Percentiles rank a stretch among this genome's conserved stretches.
These are phyloP conservation scores for Paraconiothyrium sp. DNA, from an alignment of 2,329 filamentous ascomycete species.

Conservation along the genomic window DNA sequence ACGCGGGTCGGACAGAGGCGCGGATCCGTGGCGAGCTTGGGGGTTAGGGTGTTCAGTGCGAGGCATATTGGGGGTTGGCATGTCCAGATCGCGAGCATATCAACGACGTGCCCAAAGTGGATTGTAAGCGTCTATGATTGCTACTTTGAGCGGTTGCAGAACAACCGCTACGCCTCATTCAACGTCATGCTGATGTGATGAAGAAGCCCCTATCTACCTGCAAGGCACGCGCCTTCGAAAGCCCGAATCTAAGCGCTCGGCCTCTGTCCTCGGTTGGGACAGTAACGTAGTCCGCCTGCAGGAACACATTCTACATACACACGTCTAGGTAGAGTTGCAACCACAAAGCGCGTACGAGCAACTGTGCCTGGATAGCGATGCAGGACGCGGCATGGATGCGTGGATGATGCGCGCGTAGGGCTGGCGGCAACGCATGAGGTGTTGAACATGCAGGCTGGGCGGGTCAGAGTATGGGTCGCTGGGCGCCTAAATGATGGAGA, in stretches of 20 bases:
- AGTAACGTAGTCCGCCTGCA: conserved; percentile 19
- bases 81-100: not conserved
- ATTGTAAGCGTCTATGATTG: conserved; percentile 7
- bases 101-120: not conserved
- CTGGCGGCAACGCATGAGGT: conserved; percentile 19
- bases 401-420: conserved; percentile 19
- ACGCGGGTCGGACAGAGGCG: not conserved
- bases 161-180: not conserved
- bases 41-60: not conserved
- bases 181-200: not conserved
- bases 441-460: conserved; percentile 11
- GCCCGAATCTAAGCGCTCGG: conserved; percentile 20
- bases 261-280: conserved; percentile 12
- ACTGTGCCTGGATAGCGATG: conserved; percentile 15
- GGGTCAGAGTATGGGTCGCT: conserved; percentile 35
- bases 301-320: conserved; percentile 19
- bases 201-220: not conserved
- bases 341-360: conserved; percentile 25
- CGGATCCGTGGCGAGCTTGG: not conserved
- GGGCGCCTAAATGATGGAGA: conserved; percentile 34
- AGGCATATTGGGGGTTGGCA: not conserved
- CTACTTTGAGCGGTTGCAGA: conserved; percentile 10
- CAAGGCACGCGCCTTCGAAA: conserved; percentile 9
- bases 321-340: conserved; percentile 40
- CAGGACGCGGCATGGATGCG: not conserved